phyloP scores from a whole-genome alignment of 306 rosid genomes.

The Vicia faba region DNA sequence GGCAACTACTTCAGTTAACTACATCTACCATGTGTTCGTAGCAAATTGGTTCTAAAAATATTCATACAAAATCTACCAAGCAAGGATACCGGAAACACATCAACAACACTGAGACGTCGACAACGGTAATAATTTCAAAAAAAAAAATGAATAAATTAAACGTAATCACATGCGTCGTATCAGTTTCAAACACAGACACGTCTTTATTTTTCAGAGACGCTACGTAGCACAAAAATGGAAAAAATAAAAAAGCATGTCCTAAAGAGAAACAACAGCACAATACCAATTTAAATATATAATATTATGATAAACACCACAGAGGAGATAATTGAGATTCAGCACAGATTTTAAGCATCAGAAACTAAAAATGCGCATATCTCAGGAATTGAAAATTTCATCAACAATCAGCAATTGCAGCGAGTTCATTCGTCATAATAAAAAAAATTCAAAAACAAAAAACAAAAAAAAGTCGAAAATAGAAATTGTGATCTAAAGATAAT shows the following conservation, averaged over 20 bases:
- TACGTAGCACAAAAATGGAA: too few species aligned
- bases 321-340: background rate
- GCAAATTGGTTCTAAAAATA: background rate
- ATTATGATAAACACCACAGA: background rate
- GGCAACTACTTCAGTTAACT: background rate
- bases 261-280: background rate
- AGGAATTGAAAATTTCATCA: background rate
- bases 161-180: too few species aligned
- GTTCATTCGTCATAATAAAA: background rate
- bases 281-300: background rate
- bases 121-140: too few species aligned
- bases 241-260: background rate
- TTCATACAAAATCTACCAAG: background rate
- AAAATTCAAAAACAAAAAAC: too few species aligned
- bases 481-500: constrained; percentile 7
- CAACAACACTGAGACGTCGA: too few species aligned
- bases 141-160: too few species aligned
- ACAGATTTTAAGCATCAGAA: too few species aligned
- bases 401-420: background rate
- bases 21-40: background rate
- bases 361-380: background rate
- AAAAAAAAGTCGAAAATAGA: background rate
- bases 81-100: too few species aligned
- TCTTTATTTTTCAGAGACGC: too few species aligned
- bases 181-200: too few species aligned